phyloP scores from a whole-genome alignment of 176 grass and related monocot species.

The Typha latifolia region DNA sequence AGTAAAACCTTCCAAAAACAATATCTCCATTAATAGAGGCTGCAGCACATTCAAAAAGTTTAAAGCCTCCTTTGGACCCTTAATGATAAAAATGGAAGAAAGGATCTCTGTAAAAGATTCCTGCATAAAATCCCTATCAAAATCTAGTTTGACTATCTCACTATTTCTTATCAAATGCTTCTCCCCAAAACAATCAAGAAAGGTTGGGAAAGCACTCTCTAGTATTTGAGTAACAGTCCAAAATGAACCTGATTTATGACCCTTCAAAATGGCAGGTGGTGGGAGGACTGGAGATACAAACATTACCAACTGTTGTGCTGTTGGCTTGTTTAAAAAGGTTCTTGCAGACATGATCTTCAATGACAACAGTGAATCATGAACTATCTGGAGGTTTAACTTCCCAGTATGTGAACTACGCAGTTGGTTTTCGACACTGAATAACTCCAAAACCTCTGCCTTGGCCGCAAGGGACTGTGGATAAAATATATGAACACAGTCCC shows the following conservation, averaged over 20 bases:
- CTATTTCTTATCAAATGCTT: slow-evolving; percentile 32
- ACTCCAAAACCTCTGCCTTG: slow-evolving; percentile 83
- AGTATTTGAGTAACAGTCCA: slow-evolving; percentile 64
- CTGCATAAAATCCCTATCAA: slow-evolving; percentile 52
- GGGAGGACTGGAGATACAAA: slow-evolving; percentile 37
- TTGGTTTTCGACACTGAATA: slow-evolving; percentile 83
- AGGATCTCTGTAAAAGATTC: slow-evolving; percentile 47
- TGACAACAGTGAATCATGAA: slow-evolving; percentile 58
- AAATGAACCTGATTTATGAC: slow-evolving; percentile 18
- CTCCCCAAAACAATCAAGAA: slow-evolving; percentile 45
- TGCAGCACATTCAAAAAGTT: slow-evolving; percentile 71
- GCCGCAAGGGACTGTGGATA: slow-evolving; percentile 87
- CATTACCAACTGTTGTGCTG: slow-evolving; percentile 68
- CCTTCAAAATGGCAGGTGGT: slow-evolving; percentile 49
- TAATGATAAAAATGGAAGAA: slow-evolving; percentile 39
- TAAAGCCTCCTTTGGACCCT: slow-evolving; percentile 55
- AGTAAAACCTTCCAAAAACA: slow-evolving; percentile 77
- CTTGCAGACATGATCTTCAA: slow-evolving; percentile 51
- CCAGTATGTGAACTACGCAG: slow-evolving; percentile 64
- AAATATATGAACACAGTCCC: slow-evolving; percentile 87
- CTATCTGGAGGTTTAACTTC: slow-evolving; percentile 62
- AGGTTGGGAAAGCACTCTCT: slow-evolving; percentile 54
- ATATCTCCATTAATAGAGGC: slow-evolving; percentile 75
- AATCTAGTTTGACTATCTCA: slow-evolving; percentile 43
- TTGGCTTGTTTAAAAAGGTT: slow-evolving; percentile 33